These are phyloP conservation scores for Tephrocybe sp. DNA, from an alignment of 768 basidiomycete species.

Conservation along the genomic window DNA sequence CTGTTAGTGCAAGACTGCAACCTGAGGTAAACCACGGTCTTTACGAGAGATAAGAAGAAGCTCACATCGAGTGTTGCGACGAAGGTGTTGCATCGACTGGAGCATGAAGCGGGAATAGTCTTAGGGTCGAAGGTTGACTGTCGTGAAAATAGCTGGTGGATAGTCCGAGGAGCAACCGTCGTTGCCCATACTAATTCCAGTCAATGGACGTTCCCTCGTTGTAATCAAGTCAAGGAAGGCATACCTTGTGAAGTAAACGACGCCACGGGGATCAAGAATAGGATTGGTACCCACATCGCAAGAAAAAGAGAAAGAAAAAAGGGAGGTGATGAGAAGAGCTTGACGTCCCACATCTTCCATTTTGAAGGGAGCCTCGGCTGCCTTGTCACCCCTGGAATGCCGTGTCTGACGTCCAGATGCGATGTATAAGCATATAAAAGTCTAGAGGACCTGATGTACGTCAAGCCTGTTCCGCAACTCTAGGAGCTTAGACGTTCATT, in stretches of 20 bases:
- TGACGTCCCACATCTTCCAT: no score
- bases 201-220: neutral
- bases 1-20: constrained; percentile 6
- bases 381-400: neutral
- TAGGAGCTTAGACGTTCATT: no score
- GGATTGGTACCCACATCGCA: neutral
- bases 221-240: neutral
- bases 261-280: neutral
- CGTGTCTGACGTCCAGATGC: neutral
- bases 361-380: neutral
- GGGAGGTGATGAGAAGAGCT: neutral
- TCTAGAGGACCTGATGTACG: neutral
- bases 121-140: constrained; percentile 12
- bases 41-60: neutral
- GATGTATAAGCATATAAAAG: neutral
- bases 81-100: neutral
- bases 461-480: neutral
- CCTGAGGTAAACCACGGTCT: neutral
- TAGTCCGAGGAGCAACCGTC: neutral
- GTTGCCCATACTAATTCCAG: constrained; percentile 2
- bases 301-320: neutral
- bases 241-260: constrained; percentile 2
- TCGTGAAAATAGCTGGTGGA: constrained; percentile 12
- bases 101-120: constrained; percentile 8
- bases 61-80: constrained; percentile 6